Evolutionary conservation across 305 asterid species (phyloP), one percentile per base, ranked within the genome.

Genomic region (Ajuga reptans): DNA sequence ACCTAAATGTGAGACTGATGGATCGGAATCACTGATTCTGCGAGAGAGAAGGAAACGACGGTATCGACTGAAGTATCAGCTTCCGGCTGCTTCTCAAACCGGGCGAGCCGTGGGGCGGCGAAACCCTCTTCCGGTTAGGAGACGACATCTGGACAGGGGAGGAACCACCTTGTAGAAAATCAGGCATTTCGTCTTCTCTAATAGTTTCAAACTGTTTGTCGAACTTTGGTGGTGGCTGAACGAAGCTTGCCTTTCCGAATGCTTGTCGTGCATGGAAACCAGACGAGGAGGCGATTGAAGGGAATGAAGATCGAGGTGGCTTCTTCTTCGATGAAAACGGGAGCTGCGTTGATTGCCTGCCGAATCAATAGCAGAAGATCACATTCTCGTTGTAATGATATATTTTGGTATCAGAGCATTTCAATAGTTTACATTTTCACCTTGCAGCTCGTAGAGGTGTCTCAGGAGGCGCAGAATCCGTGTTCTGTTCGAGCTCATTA

Each of bases 121-220:
- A 89, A 27, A 91, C 91, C 68, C 97, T 81, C 81, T 91, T 91
- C 75, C 82, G 60, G 73, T 84, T 91, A 17, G 97, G 96, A 18
- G 97, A 91, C 27, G 80, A 68, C n/a, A 81, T 64, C 62, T 87
- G 84, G 17, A 88, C 37, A 0, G 91, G 87, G 14, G 90, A 82
- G 0, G 36, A 31, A 11, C 75, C 83, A 33, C 64, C 83, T 63
- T 80, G 89, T 59, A 90, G 94, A 66, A 85, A 76, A 4, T 79
- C 80, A 0, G 96, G 95, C 68, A 91, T 82, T 51, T 87, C 96
- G 0, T 80, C 95, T 75, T 84, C 96, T 59, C 63, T 72, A 27
- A 83, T 78, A 1, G 81, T 76, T 68, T 85, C 86, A 5, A 81
- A 75, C 31, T 78, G 84, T 68, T 82, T 69, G 6, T 85, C 86